These are phyloP conservation scores for Priceomyces medius DNA, from an alignment of 805 yeast genomes.

Conservation along the genomic window DNA sequence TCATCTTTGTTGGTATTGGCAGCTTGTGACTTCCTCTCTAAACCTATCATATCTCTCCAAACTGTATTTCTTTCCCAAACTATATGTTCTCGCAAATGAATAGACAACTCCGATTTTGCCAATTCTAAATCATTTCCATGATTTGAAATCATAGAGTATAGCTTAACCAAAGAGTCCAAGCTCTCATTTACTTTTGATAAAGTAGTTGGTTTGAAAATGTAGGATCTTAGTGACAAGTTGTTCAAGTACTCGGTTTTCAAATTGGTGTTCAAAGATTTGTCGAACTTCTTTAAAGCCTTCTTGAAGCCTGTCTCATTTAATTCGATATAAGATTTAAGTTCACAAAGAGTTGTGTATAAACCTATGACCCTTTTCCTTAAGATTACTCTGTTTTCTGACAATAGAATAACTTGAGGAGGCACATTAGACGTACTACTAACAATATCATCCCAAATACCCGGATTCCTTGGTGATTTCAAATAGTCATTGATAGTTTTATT, in stretches of 20 bases:
- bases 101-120: constrained; percentile 55
- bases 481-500: constrained; percentile 33
- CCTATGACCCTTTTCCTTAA: constrained; percentile 47
- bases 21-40: constrained; percentile 81
- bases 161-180: constrained; percentile 31
- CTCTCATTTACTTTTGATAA: constrained; percentile 29
- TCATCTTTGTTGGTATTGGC: constrained; percentile 39
- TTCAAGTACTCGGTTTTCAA: constrained; percentile 44
- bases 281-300: constrained; percentile 54
- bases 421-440: constrained; percentile 19
- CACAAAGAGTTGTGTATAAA: constrained; percentile 45
- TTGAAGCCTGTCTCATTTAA: constrained; percentile 53
- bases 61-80: constrained; percentile 58
- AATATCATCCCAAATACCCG: constrained; percentile 31
- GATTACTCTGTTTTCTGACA: constrained; percentile 51
- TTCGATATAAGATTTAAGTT: constrained; percentile 50
- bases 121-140: constrained; percentile 41
- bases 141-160: constrained; percentile 39
- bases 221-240: constrained; percentile 44
- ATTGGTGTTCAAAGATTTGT: constrained; percentile 46
- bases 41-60: constrained; percentile 57
- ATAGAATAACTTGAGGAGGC: constrained; percentile 33
- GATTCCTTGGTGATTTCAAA: constrained; percentile 36
- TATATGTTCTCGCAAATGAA: constrained; percentile 54
- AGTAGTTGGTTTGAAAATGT: constrained; percentile 38